Evolutionary conservation across 2,329 filamentous ascomycete species (phyloP).

Genomic region (Dothideomycetidae sp.): DNA sequence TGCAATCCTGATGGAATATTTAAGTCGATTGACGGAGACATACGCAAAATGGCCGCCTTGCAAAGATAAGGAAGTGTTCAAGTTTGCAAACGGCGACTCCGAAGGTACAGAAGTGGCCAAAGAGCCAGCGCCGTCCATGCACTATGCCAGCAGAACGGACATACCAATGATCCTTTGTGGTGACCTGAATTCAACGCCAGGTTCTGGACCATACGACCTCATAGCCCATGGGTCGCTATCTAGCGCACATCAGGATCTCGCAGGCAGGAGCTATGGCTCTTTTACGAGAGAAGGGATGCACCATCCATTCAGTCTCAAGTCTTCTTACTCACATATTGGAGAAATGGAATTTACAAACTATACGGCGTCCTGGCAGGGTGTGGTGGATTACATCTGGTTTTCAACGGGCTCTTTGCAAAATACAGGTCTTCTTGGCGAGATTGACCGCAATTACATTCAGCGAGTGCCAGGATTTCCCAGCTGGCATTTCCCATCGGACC

Average conservation of each 20-base stretch:
- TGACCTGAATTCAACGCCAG: conserved; percentile 83
- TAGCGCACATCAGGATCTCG: conserved; percentile 67
- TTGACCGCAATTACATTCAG: conserved; percentile 72
- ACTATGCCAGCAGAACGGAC: conserved; percentile 73
- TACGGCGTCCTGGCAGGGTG: conserved; percentile 78
- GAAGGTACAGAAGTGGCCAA: conserved; percentile 38
- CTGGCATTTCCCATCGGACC: conserved; percentile 87
- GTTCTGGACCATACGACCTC: conserved; percentile 84
- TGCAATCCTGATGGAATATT: conserved; percentile 83
- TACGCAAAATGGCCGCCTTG: conserved; percentile 68
- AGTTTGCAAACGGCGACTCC: conserved; percentile 33
- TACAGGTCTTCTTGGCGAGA: conserved; percentile 68
- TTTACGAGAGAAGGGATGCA: conserved; percentile 86
- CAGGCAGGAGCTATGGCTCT: conserved; percentile 73
- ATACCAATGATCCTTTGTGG: conserved; percentile 86
- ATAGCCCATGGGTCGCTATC: conserved; percentile 66
- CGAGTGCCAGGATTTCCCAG: conserved; percentile 84
- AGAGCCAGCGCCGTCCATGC: conserved; percentile 62
- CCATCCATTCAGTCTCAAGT: conserved; percentile 87
- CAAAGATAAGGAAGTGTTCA: conserved; percentile 55
- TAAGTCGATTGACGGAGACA: conserved; percentile 72
- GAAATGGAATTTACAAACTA: conserved; percentile 94
- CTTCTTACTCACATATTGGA: conserved; percentile 71
- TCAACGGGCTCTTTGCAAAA: conserved; percentile 80
- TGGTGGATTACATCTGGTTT: conserved; percentile 97